Percentiles rank a stretch among this genome's conserved stretches.
phyloP scores from a whole-genome alignment of 1,284 basidiomycete species.

The Boletellus deceptivus region DNA sequence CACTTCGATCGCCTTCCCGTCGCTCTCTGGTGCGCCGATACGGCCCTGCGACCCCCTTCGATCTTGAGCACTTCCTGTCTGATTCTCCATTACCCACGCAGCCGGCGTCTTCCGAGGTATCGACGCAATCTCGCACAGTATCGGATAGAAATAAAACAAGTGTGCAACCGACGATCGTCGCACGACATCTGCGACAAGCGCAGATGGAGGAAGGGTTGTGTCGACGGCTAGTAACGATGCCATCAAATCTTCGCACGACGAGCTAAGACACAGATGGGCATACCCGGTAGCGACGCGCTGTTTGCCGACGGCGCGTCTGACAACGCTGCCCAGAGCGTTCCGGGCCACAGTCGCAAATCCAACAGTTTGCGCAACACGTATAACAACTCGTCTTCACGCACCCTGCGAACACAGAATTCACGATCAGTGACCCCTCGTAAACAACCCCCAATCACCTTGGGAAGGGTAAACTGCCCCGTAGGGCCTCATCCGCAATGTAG shows the following conservation, averaged over 20 bases:
- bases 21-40: conserved; percentile 31
- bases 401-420: conserved; percentile 41
- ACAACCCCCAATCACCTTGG: conserved; percentile 52
- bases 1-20: conserved; percentile 45
- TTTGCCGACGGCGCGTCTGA: conserved; percentile 60
- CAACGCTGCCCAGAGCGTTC: conserved; percentile 71
- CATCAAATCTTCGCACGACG: not conserved
- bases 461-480: conserved; percentile 84
- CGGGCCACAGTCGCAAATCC: conserved; percentile 66
- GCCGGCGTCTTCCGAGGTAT: conserved; percentile 62
- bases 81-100: conserved; percentile 51
- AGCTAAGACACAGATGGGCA: conserved; percentile 15
- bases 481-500: conserved; percentile 79
- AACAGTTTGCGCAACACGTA: conserved; percentile 81
- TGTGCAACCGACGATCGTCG: conserved; percentile 75
- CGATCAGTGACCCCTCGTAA: not conserved
- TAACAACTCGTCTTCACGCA: conserved; percentile 86
- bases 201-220: conserved; percentile 43
- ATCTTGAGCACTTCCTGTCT: not conserved
- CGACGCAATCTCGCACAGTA: conserved; percentile 76
- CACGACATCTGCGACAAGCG: conserved; percentile 63
- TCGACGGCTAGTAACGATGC: conserved; percentile 37
- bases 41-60: conserved; percentile 11
- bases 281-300: conserved; percentile 54
- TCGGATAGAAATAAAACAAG: conserved; percentile 80